Percentiles rank a stretch among this genome's conserved stretches.
phyloP scores from a whole-genome alignment of 352 stramenopile species.

The Proteromonas lacertae region DNA sequence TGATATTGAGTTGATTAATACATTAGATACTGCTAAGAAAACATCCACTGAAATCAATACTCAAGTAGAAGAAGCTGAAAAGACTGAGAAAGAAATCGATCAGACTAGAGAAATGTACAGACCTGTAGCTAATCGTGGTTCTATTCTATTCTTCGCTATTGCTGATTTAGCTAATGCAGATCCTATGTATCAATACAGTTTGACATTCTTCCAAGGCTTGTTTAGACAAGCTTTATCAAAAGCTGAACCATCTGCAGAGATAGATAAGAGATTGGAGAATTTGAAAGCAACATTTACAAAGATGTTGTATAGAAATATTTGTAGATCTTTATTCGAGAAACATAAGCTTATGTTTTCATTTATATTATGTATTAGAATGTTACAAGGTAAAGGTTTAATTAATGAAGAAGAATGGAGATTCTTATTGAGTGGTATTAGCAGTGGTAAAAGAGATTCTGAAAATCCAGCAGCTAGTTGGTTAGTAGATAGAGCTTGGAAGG shows the following conservation, averaged over 20 bases:
- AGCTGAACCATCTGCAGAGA: constrained; percentile 31
- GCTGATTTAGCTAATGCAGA: constrained; percentile 45
- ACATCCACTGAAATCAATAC: constrained; percentile 57
- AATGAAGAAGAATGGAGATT: constrained; percentile 58
- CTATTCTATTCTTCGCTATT: constrained; percentile 60
- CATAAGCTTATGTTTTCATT: constrained; percentile 72
- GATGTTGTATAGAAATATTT: constrained; percentile 64
- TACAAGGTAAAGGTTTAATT: constrained; percentile 26
- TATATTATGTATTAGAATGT: constrained; percentile 53
- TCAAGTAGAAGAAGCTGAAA: constrained; percentile 52
- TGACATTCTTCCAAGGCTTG: constrained; percentile 55
- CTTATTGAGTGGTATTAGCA: constrained; percentile 36
- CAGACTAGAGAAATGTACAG: constrained; percentile 43
- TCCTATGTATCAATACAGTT: constrained; percentile 66
- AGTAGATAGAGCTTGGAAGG: constrained; percentile 18
- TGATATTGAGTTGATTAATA: constrained; percentile 57
- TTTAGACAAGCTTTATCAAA: constrained; percentile 44
- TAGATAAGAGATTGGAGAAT: constrained; percentile 33
- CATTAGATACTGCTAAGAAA: constrained; percentile 44
- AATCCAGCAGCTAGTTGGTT: constrained; percentile 23
- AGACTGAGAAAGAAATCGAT: constrained; percentile 55
- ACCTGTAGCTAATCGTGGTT: constrained; percentile 39
- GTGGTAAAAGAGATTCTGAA: not conserved
- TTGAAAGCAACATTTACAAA: constrained; percentile 62
- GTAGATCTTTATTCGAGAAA: constrained; percentile 54